Percentiles rank a stretch among this genome's conserved stretches.
Evolutionary conservation across 176 grass and related monocot species (phyloP).

Genomic region (Rhynchospora pubera): DNA sequence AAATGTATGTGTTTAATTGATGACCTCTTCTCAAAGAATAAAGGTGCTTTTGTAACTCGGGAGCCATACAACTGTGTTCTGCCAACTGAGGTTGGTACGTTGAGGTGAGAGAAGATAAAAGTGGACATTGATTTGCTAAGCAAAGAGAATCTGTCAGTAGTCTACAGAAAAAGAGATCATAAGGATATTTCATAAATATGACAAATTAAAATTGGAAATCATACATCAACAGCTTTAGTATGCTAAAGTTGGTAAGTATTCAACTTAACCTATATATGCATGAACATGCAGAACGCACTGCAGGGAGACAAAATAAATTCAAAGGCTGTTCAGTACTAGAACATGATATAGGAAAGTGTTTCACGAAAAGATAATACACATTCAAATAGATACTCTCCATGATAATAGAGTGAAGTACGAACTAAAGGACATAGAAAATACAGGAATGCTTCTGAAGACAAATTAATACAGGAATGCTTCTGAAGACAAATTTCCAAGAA

Average conservation of each 20-base stretch:
- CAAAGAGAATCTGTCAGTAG: neutral
- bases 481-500: neutral
- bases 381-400: neutral
- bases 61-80: slow-evolving; percentile 21
- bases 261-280: neutral
- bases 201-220: neutral
- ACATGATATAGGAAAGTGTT: neutral
- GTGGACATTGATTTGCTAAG: slow-evolving; percentile 11
- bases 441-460: neutral
- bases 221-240: neutral
- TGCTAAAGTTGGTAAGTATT: neutral
- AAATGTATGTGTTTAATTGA: slow-evolving; percentile 29
- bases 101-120: neutral
- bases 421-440: neutral
- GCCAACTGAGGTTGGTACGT: neutral
- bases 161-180: neutral
- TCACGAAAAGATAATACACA: neutral
- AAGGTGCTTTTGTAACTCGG: slow-evolving; percentile 24
- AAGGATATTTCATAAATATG: neutral
- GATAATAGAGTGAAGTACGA: neutral
- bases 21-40: slow-evolving; percentile 20
- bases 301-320: neutral
- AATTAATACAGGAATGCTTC: no score
- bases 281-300: neutral
- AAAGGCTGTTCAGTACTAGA: neutral